These are phyloP conservation scores for Microdochium nivale DNA, from an alignment of 2,329 filamentous ascomycete genomes.

Conservation along the genomic window DNA sequence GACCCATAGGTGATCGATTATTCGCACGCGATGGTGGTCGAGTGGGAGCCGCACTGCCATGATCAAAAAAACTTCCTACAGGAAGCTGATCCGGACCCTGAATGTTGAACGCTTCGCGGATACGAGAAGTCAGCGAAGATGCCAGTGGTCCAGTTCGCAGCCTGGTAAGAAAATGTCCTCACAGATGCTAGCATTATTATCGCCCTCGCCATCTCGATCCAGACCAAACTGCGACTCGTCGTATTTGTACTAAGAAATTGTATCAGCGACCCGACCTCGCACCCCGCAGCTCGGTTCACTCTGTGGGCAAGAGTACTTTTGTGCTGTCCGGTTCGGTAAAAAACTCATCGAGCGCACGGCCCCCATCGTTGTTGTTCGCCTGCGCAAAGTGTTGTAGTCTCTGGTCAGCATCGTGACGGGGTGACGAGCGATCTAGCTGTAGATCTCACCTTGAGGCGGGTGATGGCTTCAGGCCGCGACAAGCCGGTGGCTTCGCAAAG, in stretches of 20 bases:
- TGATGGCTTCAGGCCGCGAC: constrained; percentile 12
- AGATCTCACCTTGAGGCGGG: constrained; percentile 15
- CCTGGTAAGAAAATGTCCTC: constrained; percentile 9
- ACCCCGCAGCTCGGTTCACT: background rate
- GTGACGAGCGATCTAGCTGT: background rate
- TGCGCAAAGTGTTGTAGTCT: constrained; percentile 9
- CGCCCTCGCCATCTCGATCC: constrained; percentile 39
- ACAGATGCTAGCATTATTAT: constrained; percentile 36
- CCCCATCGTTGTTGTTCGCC: constrained; percentile 36
- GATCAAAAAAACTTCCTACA: constrained; percentile 22
- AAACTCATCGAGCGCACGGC: constrained; percentile 42
- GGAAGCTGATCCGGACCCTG: constrained; percentile 41
- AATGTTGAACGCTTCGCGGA: constrained; percentile 42
- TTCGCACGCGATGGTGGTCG: constrained; percentile 54
- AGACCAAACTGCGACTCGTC: constrained; percentile 44
- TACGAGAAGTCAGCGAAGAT: constrained; percentile 6
- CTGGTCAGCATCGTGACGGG: constrained; percentile 1
- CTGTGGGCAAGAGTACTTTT: constrained; percentile 22
- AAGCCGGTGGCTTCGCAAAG: constrained; percentile 12
- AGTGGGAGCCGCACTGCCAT: constrained; percentile 40
- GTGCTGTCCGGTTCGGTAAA: constrained; percentile 34
- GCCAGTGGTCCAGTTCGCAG: background rate
- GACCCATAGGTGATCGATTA: constrained; percentile 47
- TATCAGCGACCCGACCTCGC: background rate
- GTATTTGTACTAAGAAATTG: constrained; percentile 38